These are phyloP conservation scores for Scenedesmus sp. DNA, from an alignment of 163 green algal species.

Conservation along the genomic window DNA sequence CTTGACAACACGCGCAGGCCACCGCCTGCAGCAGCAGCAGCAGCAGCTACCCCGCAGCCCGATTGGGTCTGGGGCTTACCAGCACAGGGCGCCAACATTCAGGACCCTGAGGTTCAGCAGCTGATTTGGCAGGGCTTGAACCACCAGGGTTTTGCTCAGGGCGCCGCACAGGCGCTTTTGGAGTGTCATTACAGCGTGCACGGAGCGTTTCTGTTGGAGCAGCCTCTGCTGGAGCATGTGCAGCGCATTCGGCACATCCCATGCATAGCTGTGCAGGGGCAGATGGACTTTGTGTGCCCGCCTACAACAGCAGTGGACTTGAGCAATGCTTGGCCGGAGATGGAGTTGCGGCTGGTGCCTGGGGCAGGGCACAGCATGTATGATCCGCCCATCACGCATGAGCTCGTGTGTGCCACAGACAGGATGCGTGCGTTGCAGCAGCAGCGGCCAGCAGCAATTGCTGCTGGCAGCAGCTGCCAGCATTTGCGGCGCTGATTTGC, in stretches of 20 bases:
- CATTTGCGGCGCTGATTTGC: background rate
- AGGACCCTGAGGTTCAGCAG: slow-evolving; percentile 17
- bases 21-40: slow-evolving; percentile 19
- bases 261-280: slow-evolving; percentile 64
- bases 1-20: background rate
- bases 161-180: slow-evolving; percentile 65
- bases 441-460: background rate
- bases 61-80: slow-evolving; percentile 44
- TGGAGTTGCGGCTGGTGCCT: slow-evolving; percentile 69
- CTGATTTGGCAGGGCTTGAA: slow-evolving; percentile 39
- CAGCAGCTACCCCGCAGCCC: background rate
- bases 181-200: slow-evolving; percentile 72
- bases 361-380: slow-evolving; percentile 76
- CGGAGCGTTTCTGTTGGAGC: slow-evolving; percentile 61
- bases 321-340: slow-evolving; percentile 70
- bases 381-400: slow-evolving; percentile 66
- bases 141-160: background rate
- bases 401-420: slow-evolving; percentile 68
- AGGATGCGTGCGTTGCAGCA: slow-evolving; percentile 49
- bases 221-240: slow-evolving; percentile 52
- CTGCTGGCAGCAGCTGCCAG: background rate
- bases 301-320: slow-evolving; percentile 66
- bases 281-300: slow-evolving; percentile 72
- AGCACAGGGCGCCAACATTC: slow-evolving; percentile 15
- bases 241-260: slow-evolving; percentile 54